phyloP scores from a whole-genome alignment of 495 filamentous ascomycete species.

The Talaromyces liani region DNA sequence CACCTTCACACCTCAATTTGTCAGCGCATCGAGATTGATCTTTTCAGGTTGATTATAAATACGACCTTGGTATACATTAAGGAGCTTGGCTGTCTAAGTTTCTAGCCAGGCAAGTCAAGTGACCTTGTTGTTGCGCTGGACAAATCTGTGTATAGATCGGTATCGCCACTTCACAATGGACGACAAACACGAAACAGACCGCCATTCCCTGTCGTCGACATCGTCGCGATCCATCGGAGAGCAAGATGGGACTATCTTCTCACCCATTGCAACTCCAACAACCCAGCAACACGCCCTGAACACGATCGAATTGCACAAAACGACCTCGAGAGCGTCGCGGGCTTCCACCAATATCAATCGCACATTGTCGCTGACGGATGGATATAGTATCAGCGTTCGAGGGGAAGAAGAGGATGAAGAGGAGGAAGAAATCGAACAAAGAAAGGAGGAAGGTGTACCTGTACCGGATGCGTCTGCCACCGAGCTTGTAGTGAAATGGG shows the following conservation, averaged over 20 bases:
- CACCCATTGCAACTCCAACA: conserved; percentile 15
- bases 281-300: conserved; percentile 17
- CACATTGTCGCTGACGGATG: conserved; percentile 55
- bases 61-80: not conserved
- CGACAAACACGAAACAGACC: not conserved
- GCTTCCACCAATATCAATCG: conserved; percentile 19
- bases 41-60: not conserved
- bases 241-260: not conserved
- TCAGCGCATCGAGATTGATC: not conserved
- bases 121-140: not conserved
- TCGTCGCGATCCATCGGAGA: not conserved
- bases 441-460: not conserved
- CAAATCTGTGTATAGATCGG: not conserved
- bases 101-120: not conserved
- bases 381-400: conserved; percentile 40
- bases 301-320: conserved; percentile 15
- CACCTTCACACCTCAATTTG: not conserved
- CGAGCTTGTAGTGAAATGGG: conserved; percentile 61
- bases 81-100: not conserved
- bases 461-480: conserved; percentile 22
- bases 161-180: conserved; percentile 1
- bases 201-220: not conserved
- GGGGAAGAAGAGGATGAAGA: conserved; percentile 19
- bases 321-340: not conserved
- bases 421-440: conserved; percentile 10